Evolutionary conservation across 1,139 yeast species (phyloP), one percentile per base, ranked within the genome.

Genomic region (Taphrina sp.): DNA sequence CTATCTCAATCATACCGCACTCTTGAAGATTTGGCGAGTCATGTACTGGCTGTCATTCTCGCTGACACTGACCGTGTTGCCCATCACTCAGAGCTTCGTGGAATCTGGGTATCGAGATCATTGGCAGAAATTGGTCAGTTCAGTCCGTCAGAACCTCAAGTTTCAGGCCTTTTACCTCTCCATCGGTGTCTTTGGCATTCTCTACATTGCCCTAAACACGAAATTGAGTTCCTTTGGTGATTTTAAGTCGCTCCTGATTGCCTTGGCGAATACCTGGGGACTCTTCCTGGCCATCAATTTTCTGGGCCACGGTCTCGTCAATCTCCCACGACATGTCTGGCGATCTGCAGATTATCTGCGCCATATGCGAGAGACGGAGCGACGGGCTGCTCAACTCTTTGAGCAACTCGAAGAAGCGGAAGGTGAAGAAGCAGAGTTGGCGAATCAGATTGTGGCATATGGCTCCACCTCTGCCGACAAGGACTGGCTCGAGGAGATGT

Each of bases 1-100:
- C 33, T 60, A 66, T 41, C 57, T 61, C 26, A 34, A 62, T 16
- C 66, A 64, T 33, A 19, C 34, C 4, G 74, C 76, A n/a, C 74
- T 84, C 7, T 70, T 80, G 31, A 66, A 73, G 5, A 66, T 83
- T 29, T 87, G 95, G 95, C 78, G 84, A 62, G 66, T 79, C 47
- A 81, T 83, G 57, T 87, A 87, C 69, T 87, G 95, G 95, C 72
- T 79, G 14, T 85, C 95, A 0, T 87, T 86, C 64, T 66, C 76
- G 26, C 70, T 87, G 58, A 86, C 95, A 26, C 86, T 95, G 88
- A 54, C 81, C 8, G 63, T 85, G 0, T 67, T 87, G 53, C 95
- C 95, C 0, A 69, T 82, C 39, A 71, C 85, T 29, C 92, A 85
- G 65, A 84, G 83, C 62, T 87, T 76, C 70, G 83, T 81, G 62